Conservation (phyloP, 2,329 filamentous ascomycete genomes). For the Fusarium protoensiforme region DNA sequence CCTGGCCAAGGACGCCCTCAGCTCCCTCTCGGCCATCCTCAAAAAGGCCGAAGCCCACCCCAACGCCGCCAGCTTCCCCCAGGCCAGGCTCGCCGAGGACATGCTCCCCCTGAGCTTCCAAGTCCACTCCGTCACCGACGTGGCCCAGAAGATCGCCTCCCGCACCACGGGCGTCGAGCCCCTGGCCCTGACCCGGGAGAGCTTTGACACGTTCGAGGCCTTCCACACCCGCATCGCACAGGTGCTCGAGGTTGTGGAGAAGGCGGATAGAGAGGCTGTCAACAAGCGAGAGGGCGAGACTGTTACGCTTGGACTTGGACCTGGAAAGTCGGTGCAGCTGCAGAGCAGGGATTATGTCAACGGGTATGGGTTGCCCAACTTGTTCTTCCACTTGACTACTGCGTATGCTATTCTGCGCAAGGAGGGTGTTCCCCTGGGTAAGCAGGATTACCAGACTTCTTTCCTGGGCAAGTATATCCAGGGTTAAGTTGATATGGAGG, state of each 20-base stretch:
- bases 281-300: slow-evolving; percentile 44
- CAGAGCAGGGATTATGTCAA: slow-evolving; percentile 55
- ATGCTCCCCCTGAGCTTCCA: slow-evolving; percentile 59
- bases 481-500: neutral
- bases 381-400: slow-evolving; percentile 72
- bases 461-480: slow-evolving; percentile 47
- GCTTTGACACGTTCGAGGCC: slow-evolving; percentile 48
- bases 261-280: slow-evolving; percentile 48
- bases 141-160: slow-evolving; percentile 46
- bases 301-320: slow-evolving; percentile 47
- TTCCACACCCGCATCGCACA: slow-evolving; percentile 49
- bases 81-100: slow-evolving; percentile 51
- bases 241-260: slow-evolving; percentile 44
- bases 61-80: slow-evolving; percentile 45
- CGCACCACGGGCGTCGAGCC: slow-evolving; percentile 48
- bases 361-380: slow-evolving; percentile 65
- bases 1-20: slow-evolving; percentile 46
- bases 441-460: slow-evolving; percentile 62
- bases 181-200: slow-evolving; percentile 39
- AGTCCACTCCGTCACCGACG: slow-evolving; percentile 47
- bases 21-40: slow-evolving; percentile 49
- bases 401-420: slow-evolving; percentile 70
- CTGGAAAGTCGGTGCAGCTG: slow-evolving; percentile 40
- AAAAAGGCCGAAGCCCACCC: slow-evolving; percentile 50
- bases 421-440: slow-evolving; percentile 71